Percentiles rank a stretch among this genome's conserved stretches.
phyloP scores from a whole-genome alignment of 2,329 filamentous ascomycete genomes.

The Saccharata proteae region DNA sequence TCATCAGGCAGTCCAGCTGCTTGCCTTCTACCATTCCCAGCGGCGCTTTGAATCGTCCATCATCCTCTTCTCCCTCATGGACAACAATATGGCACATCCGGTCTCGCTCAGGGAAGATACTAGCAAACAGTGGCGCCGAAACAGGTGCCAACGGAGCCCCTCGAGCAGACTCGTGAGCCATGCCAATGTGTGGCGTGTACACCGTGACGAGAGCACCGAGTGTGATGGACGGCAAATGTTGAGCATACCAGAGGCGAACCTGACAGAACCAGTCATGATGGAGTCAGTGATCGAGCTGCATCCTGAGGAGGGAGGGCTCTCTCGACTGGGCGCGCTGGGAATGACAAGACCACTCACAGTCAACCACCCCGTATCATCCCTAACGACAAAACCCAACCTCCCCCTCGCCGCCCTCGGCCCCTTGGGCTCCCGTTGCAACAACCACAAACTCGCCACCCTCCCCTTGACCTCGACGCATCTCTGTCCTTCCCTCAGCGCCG shows the following conservation, averaged over 20 bases:
- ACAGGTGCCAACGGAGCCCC: conserved; percentile 23
- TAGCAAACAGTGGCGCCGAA: conserved; percentile 38
- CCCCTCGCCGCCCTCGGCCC: conserved; percentile 35
- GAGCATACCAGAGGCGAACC: conserved; percentile 42
- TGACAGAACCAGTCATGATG: conserved; percentile 15
- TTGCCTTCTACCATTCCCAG: conserved; percentile 28
- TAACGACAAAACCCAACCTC: conserved; percentile 43
- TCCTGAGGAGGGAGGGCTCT: not conserved
- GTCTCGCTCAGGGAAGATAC: conserved; percentile 47
- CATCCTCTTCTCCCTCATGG: conserved; percentile 31
- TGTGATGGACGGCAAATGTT: conserved; percentile 32
- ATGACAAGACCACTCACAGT: conserved; percentile 30
- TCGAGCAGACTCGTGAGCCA: conserved; percentile 32
- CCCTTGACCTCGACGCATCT: conserved; percentile 41
- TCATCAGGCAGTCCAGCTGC: conserved; percentile 40
- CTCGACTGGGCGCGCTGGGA: not conserved
- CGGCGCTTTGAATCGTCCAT: conserved; percentile 36
- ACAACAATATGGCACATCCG: conserved; percentile 42
- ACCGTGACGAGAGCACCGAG: conserved; percentile 44
- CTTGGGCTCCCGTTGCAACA: conserved; percentile 27
- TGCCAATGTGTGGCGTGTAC: conserved; percentile 45
- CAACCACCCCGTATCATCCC: conserved; percentile 43
- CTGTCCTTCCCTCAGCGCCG: conserved; percentile 37
- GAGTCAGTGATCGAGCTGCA: too few species aligned
- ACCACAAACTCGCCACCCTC: conserved; percentile 43